These are phyloP conservation scores for Galium porrigens DNA, from an alignment of 305 asterid species.

Conservation along the genomic window DNA sequence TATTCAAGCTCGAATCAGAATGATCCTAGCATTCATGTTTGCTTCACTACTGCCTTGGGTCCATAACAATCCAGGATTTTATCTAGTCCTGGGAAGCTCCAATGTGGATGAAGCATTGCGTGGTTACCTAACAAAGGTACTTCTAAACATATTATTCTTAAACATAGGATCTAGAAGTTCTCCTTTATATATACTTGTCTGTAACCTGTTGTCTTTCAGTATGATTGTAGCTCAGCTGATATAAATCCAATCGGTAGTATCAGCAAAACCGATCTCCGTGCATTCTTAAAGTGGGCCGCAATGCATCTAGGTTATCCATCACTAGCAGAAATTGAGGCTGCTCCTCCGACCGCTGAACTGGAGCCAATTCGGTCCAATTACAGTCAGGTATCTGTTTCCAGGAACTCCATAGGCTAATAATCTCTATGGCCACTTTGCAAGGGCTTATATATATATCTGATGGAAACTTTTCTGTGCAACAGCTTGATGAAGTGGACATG, in stretches of 20 bases:
- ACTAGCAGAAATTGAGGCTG: conserved; percentile 85
- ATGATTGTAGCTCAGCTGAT: conserved; percentile 96
- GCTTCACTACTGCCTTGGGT: conserved; percentile 98
- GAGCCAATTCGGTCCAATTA: conserved; percentile 81
- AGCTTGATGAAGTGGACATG: conserved; percentile 99
- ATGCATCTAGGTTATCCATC: conserved; percentile 69
- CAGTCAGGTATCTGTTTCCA: conserved; percentile 51
- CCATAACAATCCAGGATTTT: conserved; percentile 85
- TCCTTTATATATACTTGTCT: background rate
- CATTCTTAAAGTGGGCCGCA: conserved; percentile 84
- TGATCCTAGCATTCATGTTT: conserved; percentile 88
- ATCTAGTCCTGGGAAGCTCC: conserved; percentile 93
- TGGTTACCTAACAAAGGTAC: conserved; percentile 90
- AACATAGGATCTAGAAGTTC: background rate
- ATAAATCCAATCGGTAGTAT: conserved; percentile 92
- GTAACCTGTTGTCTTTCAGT: conserved; percentile 32
- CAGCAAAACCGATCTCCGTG: conserved; percentile 80
- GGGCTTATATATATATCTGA: conserved; percentile 6
- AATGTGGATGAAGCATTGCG: conserved; percentile 94
- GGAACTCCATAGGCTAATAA: background rate
- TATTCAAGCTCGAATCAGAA: conserved; percentile 92
- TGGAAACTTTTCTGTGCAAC: conserved; percentile 21
- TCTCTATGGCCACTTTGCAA: background rate
- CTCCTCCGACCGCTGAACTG: conserved; percentile 96
- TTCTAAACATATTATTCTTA: background rate